These are phyloP conservation scores for Psilocybe sp. DNA, from an alignment of 768 basidiomycete species.

Conservation along the genomic window DNA sequence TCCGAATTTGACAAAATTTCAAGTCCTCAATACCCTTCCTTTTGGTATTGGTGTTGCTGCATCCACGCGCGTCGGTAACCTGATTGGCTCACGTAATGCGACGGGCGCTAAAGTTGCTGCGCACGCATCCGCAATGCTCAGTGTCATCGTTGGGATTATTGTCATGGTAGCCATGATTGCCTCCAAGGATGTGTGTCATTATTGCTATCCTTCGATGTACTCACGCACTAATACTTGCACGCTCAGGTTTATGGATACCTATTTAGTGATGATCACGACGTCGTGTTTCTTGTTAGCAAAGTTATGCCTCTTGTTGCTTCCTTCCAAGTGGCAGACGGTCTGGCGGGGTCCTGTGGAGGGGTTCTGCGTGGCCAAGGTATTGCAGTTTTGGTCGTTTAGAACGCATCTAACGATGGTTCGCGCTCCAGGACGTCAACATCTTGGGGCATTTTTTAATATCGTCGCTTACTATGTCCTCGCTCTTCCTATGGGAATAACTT, in stretches of 20 bases:
- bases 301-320: slow-evolving; percentile 76
- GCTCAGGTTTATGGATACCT: slow-evolving; percentile 60
- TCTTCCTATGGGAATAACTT: slow-evolving; percentile 72
- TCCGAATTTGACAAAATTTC: slow-evolving; percentile 1
- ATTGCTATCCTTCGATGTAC: background rate
- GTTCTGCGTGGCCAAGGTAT: slow-evolving; percentile 78
- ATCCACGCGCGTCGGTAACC: slow-evolving; percentile 70
- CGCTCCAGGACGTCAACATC: slow-evolving; percentile 57
- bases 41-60: slow-evolving; percentile 77
- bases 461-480: slow-evolving; percentile 79
- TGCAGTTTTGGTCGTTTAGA: background rate
- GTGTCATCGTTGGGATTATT: slow-evolving; percentile 52
- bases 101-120: slow-evolving; percentile 53
- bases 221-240: background rate
- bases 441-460: slow-evolving; percentile 73
- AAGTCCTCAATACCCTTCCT: slow-evolving; percentile 71
- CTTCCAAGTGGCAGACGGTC: slow-evolving; percentile 80
- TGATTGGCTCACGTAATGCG: slow-evolving; percentile 59
- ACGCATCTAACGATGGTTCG: background rate
- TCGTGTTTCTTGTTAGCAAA: slow-evolving; percentile 54
- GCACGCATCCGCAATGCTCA: slow-evolving; percentile 62
- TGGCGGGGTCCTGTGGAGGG: slow-evolving; percentile 62
- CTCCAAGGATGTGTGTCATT: slow-evolving; percentile 48
- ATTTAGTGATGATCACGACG: slow-evolving; percentile 64
- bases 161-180: slow-evolving; percentile 62